Conservation (phyloP, 129 eudicot species). For the Escallonia rubra region DNA sequence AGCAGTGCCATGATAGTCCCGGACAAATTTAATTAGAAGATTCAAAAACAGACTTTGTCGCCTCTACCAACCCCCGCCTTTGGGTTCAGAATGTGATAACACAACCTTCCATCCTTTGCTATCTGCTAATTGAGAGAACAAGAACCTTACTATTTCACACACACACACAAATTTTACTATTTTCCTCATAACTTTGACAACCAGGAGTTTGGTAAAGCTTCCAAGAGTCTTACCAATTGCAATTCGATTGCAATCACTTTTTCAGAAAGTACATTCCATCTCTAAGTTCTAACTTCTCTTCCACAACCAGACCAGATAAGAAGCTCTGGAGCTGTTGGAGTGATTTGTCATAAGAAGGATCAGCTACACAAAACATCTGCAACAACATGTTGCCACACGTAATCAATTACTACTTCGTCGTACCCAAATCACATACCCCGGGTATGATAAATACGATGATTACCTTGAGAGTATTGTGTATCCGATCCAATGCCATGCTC, state of each 20-base stretch:
- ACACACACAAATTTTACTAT: no score
- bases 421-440: neutral
- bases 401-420: neutral
- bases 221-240: neutral
- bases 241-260: conserved; percentile 31
- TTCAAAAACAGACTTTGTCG: no score
- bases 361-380: conserved; percentile 87
- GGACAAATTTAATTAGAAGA: no score
- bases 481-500: conserved; percentile 89
- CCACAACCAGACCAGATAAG: conserved; percentile 75
- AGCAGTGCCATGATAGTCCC: no score
- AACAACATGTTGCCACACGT: neutral
- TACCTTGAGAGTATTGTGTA: conserved; percentile 96
- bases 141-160: no score
- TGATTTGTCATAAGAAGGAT: conserved; percentile 88
- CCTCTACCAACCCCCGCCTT: no score
- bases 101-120: no score
- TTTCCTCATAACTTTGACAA: no score
- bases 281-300: conserved; percentile 84
- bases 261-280: conserved; percentile 72
- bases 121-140: no score
- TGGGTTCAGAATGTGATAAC: no score
- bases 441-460: neutral
- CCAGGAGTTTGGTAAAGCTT: no score
- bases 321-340: conserved; percentile 93